Evolutionary conservation across 176 grass and related monocot genomes (phyloP).

Genomic region (Carex pumila): DNA sequence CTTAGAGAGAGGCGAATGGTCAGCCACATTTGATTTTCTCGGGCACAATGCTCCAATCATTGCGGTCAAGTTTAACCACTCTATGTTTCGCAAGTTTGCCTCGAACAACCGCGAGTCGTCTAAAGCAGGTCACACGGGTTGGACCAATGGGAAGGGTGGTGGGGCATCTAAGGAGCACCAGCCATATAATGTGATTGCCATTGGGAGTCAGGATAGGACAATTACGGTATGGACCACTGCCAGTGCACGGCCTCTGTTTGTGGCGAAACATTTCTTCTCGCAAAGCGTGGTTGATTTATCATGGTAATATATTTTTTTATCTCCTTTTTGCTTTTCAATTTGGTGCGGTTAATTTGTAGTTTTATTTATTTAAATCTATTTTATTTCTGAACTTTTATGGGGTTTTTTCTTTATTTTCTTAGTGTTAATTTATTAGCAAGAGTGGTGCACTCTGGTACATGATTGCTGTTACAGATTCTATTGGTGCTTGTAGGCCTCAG

Average conservation of each 20-base stretch:
- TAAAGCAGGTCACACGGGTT: constrained; percentile 53
- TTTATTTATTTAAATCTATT: not conserved
- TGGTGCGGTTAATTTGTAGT: not conserved
- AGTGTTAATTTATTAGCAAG: not conserved
- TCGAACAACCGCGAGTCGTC: constrained; percentile 39
- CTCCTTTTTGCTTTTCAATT: not conserved
- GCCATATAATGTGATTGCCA: constrained; percentile 96
- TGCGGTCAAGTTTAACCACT: constrained; percentile 95
- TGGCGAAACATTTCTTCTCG: constrained; percentile 94
- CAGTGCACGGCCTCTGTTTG: constrained; percentile 83
- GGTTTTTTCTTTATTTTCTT: not conserved
- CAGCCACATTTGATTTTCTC: constrained; percentile 99
- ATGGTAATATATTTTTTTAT: constrained; percentile 42
- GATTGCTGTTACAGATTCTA: not conserved
- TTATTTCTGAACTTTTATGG: not conserved
- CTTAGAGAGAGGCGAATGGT: constrained; percentile 91
- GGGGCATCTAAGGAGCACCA: constrained; percentile 56
- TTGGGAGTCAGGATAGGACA: constrained; percentile 96
- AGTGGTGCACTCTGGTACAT: not conserved
- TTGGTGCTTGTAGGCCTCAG: not conserved
- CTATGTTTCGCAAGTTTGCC: constrained; percentile 79
- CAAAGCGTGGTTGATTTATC: constrained; percentile 99
- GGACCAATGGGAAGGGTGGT: constrained; percentile 74
- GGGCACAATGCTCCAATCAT: constrained; percentile 91
- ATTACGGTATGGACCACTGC: constrained; percentile 99